A percentile compares a stretch with the other conserved stretches of the same genome.
These are phyloP conservation scores for Globisporangium orthogonon DNA, from an alignment of 352 stramenopile species.

Conservation along the genomic window DNA sequence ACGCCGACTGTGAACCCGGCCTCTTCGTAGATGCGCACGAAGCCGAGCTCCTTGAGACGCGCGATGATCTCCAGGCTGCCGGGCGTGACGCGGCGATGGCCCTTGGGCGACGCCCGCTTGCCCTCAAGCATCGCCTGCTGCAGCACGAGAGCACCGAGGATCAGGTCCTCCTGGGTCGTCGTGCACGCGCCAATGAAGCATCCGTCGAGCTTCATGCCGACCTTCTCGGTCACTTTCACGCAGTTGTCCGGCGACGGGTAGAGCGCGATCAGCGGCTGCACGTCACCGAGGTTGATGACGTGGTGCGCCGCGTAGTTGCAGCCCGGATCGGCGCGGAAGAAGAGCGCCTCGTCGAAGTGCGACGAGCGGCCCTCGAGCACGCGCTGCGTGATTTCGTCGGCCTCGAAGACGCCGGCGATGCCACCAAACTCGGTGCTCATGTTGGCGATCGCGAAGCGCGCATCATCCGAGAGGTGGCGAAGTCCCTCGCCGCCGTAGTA, in stretches of 20 bases:
- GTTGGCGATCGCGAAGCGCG: slow-evolving; percentile 81
- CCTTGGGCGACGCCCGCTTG: slow-evolving; percentile 42
- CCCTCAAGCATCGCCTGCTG: slow-evolving; percentile 69
- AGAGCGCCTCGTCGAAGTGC: slow-evolving; percentile 76
- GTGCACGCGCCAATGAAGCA: slow-evolving; percentile 85
- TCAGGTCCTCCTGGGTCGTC: slow-evolving; percentile 74
- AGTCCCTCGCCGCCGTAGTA: slow-evolving; percentile 78
- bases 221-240: slow-evolving; percentile 55
- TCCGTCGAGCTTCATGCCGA: slow-evolving; percentile 73
- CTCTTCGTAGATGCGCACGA: slow-evolving; percentile 74
- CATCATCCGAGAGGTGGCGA: slow-evolving; percentile 64
- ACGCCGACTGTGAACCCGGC: slow-evolving; percentile 74
- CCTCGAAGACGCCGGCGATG: slow-evolving; percentile 80
- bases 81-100: slow-evolving; percentile 73
- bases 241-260: slow-evolving; percentile 82
- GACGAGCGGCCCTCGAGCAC: slow-evolving; percentile 38
- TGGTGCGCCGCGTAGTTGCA: slow-evolving; percentile 70
- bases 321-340: slow-evolving; percentile 74
- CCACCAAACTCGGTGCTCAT: slow-evolving; percentile 85
- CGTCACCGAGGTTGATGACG: slow-evolving; percentile 62
- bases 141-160: slow-evolving; percentile 72
- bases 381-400: slow-evolving; percentile 43
- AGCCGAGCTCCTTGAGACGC: slow-evolving; percentile 67
- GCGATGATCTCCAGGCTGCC: slow-evolving; percentile 19
- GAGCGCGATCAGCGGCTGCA: slow-evolving; percentile 70